Percentiles rank a stretch among this genome's conserved stretches.
phyloP scores from a whole-genome alignment of 2,329 filamentous ascomycete genomes.

The Cladorrhinum sp. region DNA sequence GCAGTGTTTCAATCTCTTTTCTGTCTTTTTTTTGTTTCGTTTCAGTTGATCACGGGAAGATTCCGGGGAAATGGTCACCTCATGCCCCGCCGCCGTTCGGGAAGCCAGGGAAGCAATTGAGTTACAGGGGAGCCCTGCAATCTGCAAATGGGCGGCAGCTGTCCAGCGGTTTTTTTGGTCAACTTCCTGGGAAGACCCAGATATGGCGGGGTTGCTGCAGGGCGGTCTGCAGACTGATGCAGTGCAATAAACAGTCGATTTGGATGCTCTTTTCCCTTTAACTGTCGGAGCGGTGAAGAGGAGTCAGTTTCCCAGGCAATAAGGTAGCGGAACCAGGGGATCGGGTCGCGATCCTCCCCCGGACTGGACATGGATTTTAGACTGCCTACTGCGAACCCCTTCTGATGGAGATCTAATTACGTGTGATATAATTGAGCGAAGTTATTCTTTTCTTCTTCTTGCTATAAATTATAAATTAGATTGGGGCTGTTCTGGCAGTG shows the following conservation, averaged over 20 bases:
- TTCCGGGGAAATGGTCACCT: slow-evolving; percentile 2
- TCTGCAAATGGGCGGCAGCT: slow-evolving; percentile 2
- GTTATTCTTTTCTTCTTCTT: neutral
- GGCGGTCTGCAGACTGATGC: slow-evolving; percentile 16
- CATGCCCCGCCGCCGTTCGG: neutral
- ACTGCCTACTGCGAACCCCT: too few relatives aligned
- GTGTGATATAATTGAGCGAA: too few relatives aligned
- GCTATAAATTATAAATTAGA: neutral
- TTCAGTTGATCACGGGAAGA: neutral
- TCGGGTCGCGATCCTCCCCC: slow-evolving; percentile 3
- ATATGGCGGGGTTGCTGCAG: slow-evolving; percentile 21
- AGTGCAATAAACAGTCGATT: slow-evolving; percentile 26
- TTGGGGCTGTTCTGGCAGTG: neutral
- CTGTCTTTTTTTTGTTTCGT: slow-evolving; percentile 8
- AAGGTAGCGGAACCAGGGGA: neutral
- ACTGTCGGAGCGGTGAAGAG: slow-evolving; percentile 7
- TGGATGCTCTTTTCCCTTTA: slow-evolving; percentile 14
- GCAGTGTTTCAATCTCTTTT: neutral
- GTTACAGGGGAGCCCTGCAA: slow-evolving; percentile 3
- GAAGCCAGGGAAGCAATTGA: neutral
- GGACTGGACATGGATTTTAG: neutral
- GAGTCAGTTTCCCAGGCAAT: neutral
- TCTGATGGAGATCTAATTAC: neutral
- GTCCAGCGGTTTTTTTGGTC: slow-evolving; percentile 10
- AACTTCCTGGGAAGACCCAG: slow-evolving; percentile 1